Percentiles rank a stretch among this genome's conserved stretches.
Evolutionary conservation across 306 rosid genomes (phyloP).

Genomic region (Acmispon strigosus): DNA sequence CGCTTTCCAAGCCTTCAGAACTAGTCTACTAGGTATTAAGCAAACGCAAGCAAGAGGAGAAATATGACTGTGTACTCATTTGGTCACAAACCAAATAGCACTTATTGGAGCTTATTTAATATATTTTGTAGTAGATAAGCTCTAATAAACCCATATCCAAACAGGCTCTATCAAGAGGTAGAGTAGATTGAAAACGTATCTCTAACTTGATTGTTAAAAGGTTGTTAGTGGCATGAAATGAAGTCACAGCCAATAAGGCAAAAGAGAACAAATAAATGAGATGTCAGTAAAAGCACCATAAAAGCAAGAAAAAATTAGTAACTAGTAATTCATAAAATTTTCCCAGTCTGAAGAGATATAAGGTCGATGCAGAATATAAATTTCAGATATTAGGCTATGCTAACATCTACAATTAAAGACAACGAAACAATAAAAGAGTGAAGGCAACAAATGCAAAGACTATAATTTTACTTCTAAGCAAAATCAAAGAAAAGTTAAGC

Average conservation of each 20-base stretch:
- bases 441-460: background rate
- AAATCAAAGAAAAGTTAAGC: background rate
- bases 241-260: background rate
- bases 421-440: background rate
- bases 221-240: background rate
- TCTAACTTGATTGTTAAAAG: background rate
- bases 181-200: background rate
- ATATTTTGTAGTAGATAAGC: too few relatives aligned
- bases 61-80: background rate
- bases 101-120: too few relatives aligned
- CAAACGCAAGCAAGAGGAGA: background rate
- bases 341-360: background rate
- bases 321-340: background rate
- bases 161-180: background rate
- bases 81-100: too few relatives aligned
- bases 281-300: background rate
- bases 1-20: background rate
- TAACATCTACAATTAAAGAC: background rate
- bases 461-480: background rate
- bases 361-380: background rate
- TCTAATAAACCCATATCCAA: too few relatives aligned
- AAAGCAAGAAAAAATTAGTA: background rate
- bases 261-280: background rate
- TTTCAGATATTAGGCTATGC: background rate
- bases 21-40: background rate